Percentiles rank a stretch among this genome's conserved stretches.
These are phyloP conservation scores for Trichoderma semiorbis DNA, from an alignment of 2,329 filamentous ascomycete genomes.

Conservation along the genomic window DNA sequence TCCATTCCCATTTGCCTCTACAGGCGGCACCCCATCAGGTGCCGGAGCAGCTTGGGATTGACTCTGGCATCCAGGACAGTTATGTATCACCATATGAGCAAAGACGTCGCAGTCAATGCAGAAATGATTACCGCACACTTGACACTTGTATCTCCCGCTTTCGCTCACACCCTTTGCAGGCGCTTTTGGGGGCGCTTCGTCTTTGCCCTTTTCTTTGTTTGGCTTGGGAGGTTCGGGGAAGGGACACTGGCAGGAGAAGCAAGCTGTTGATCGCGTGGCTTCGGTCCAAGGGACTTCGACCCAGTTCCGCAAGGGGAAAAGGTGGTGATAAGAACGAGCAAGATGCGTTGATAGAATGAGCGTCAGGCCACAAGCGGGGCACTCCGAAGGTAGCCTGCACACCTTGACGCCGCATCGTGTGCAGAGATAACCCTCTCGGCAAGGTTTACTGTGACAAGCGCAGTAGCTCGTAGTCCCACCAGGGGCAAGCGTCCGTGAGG, in stretches of 20 bases:
- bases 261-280: slow-evolving; percentile 60
- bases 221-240: slow-evolving; percentile 56
- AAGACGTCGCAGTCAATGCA: slow-evolving; percentile 98
- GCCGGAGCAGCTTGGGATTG: not conserved
- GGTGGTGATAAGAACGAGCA: slow-evolving; percentile 87
- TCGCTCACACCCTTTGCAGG: slow-evolving; percentile 68
- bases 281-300: slow-evolving; percentile 79
- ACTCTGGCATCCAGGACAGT: slow-evolving; percentile 85
- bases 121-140: slow-evolving; percentile 84
- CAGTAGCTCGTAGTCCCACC: slow-evolving; percentile 68
- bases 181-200: slow-evolving; percentile 24
- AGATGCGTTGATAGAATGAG: slow-evolving; percentile 92
- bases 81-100: slow-evolving; percentile 89
- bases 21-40: slow-evolving; percentile 19
- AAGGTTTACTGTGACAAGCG: slow-evolving; percentile 83
- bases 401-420: slow-evolving; percentile 86
- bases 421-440: slow-evolving; percentile 83
- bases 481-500: slow-evolving; percentile 74
- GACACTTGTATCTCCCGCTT: slow-evolving; percentile 83
- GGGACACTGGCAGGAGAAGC: slow-evolving; percentile 70
- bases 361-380: slow-evolving; percentile 85
- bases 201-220: slow-evolving; percentile 18
- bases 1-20: slow-evolving; percentile 31
- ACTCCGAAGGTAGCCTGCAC: slow-evolving; percentile 84
- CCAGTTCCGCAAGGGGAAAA: slow-evolving; percentile 90